Evolutionary conservation across 2,329 filamentous ascomycete genomes (phyloP).

Genomic region (Rhytidhysteron rufulum): DNA sequence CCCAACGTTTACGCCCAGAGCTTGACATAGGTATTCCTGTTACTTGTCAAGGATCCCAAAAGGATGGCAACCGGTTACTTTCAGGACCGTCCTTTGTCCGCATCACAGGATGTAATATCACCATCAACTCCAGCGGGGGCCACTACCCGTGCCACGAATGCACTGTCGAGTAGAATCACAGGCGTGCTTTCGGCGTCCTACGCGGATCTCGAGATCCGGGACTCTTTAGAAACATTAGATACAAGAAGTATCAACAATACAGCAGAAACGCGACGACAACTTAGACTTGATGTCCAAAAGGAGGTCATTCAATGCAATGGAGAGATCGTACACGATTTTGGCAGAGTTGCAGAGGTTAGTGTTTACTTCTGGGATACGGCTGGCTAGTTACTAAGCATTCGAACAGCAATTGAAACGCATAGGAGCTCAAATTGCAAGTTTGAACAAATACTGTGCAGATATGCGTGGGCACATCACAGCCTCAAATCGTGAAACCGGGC

Average conservation of each 20-base stretch:
- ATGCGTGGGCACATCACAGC: conserved; percentile 74
- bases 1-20: not conserved
- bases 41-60: not conserved
- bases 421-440: conserved; percentile 68
- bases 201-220: conserved; percentile 85
- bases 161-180: conserved; percentile 76
- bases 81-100: conserved; percentile 24
- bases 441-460: conserved; percentile 75
- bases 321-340: conserved; percentile 82
- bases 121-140: conserved; percentile 22
- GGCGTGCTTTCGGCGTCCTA: conserved; percentile 88
- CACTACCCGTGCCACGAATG: conserved; percentile 49
- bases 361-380: not conserved
- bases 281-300: conserved; percentile 80
- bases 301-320: conserved; percentile 93
- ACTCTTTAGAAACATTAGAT: conserved; percentile 77
- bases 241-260: conserved; percentile 67
- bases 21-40: not conserved
- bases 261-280: conserved; percentile 70
- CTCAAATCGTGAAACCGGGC: conserved; percentile 70
- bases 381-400: conserved; percentile 18
- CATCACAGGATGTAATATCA: conserved; percentile 24
- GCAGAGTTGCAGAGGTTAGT: conserved; percentile 75
- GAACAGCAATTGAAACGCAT: conserved; percentile 80
- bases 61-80: conserved; percentile 29